Evolutionary conservation across 345 rosid genomes (phyloP), one percentile per base, ranked within the genome.

Genomic region (Ailanthus altissimus): DNA sequence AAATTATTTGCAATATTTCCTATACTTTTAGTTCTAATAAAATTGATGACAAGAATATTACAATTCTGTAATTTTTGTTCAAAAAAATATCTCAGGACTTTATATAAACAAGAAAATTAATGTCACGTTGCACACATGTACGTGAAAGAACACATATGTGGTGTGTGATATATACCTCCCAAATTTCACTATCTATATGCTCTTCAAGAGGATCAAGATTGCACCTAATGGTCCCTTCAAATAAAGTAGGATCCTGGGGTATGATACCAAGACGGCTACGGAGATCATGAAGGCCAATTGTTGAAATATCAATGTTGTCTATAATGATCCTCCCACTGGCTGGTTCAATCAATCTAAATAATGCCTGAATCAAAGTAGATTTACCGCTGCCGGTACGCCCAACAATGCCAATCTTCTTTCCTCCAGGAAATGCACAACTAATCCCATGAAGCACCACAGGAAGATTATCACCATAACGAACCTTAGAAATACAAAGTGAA

Each of bases 351-450:
- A 97, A 84, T 77, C 99, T 88, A 80, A 97, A 97, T 76, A 97
- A 84, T 84, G 99, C 98, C 83, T 97, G 99, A 84, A 94, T 94
- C 86, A 97, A 71, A 6, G 99, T 97, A 4, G 99, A 97, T 85
- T 97, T 97, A 40, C 99, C 99, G 18, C 99, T 97, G 74, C 99
- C 99, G 5, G 99, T 97, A 75, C 99, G 86, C 67, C 99, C 99
- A 75, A 97, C 99, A 79, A 97, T 97, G 60, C 99, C 99, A 75
- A 94, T 97, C 81, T 94, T 97, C 75, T 85, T 91, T 18, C 99
- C 98, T 57, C 99, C 99, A 1, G 99, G 98, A 85, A 97, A 97
- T 69, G 82, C 75, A 77, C 97, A 89, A 80, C 84, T 85, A 75
- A 96, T 77, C 69, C 97, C 97, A 78, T 88, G 98, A 79, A 94